Evolutionary conservation across 768 basidiomycete species (phyloP), one percentile per base, ranked within the genome.

Genomic region (Termitomyces bulborhizus): DNA sequence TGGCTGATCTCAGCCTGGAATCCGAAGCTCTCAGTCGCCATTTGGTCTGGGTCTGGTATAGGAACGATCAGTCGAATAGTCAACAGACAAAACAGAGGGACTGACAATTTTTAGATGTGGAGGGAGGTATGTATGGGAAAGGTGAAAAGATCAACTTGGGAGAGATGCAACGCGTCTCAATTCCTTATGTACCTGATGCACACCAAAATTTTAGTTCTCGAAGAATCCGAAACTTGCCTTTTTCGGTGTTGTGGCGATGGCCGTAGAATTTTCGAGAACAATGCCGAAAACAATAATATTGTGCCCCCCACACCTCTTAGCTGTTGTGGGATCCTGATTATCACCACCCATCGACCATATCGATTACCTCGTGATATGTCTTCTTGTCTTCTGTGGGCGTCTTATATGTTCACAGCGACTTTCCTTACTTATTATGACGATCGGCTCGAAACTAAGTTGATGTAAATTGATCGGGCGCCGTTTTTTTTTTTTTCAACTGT

Each of bases 1-100:
- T 98, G 97, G 72, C 88, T 90, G 85, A 99, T 98, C 83, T 98
- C 96, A 71, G 96, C 96, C 73, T 98, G 93, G 86, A 95, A 95
- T 73, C 91, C 91, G 73, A 93, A 93, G 77, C 84, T 86, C 77
- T 93, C 90, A 56, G 85, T 73, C 65, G 87, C 83, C 88, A 89
- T 88, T 21, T 71, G 65, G 67, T 62, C 64, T 63, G 50, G 53
- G 26, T 8, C 6, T 21, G 21, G 21, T 21, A 34, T 3, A 32
- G 2, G 12, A 18, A 31, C 3, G 34, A 57, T 54, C 32, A 55
- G 51, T 52, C 50, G 47, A 55, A 8, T 7, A 36, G 53, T 51
- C 41, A 34, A 56, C 16, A 51, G 27, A 46, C 5, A 48, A 31
- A 37, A 46, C 52, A 11, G 15, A 59, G 32, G 41, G 42, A 53